Evolutionary conservation across 441 rosid genomes (phyloP).

Genomic region (Erysimum cheiri): DNA sequence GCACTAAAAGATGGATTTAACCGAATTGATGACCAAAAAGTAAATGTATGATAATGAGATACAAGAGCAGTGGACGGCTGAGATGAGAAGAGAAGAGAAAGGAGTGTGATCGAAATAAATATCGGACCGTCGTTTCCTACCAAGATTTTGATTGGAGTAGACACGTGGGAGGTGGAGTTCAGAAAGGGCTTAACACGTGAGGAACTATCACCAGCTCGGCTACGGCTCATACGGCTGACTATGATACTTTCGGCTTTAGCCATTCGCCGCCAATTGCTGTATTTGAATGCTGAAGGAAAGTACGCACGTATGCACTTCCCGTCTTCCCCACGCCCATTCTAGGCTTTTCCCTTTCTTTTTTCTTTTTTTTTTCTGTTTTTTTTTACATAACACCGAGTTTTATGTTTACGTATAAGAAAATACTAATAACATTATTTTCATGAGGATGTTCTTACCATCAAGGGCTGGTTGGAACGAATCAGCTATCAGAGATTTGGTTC

Average conservation of each 20-base stretch:
- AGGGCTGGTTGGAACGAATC: no score
- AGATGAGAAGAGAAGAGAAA: constrained; percentile 28
- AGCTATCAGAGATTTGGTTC: no score
- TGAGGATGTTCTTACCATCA: no score
- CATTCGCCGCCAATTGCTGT: constrained; percentile 23
- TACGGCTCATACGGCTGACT: constrained; percentile 8
- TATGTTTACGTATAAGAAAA: no score
- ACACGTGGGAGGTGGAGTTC: constrained; percentile 34
- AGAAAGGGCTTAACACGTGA: constrained; percentile 12
- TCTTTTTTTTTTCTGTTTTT: no score
- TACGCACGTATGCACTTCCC: neutral
- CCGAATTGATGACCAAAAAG: neutral
- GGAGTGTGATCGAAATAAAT: constrained; percentile 24
- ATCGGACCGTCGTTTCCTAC: constrained; percentile 40
- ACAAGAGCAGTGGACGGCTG: constrained; percentile 38
- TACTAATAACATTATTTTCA: no score
- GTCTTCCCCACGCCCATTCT: neutral
- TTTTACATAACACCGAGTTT: neutral
- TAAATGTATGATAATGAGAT: constrained; percentile 15
- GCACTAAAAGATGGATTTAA: neutral
- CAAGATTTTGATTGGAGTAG: neutral
- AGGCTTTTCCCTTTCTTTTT: no score
- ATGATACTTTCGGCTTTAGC: constrained; percentile 5
- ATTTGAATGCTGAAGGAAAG: neutral
- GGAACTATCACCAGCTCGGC: constrained; percentile 13